A percentile compares a stretch with the other conserved stretches of the same genome.
Conservation (phyloP, 1,139 yeast genomes). For the Nakaseomyces nivariensis region DNA sequence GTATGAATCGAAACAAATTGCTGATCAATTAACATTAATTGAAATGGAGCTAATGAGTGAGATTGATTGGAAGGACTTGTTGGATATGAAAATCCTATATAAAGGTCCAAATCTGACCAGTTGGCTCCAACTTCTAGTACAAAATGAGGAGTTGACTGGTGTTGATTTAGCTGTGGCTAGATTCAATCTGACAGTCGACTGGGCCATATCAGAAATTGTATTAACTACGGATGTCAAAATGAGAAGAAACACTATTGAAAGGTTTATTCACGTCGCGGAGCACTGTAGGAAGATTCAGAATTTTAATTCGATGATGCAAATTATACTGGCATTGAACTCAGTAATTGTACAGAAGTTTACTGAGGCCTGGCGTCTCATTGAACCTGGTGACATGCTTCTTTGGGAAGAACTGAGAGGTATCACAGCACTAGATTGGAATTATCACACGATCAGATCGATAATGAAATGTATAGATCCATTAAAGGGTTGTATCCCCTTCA, state of each 20-base stretch:
- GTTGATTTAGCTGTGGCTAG: slow-evolving; percentile 78
- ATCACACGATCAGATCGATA: slow-evolving; percentile 52
- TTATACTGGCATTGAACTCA: slow-evolving; percentile 73
- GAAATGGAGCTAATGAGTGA: slow-evolving; percentile 78
- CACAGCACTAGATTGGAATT: slow-evolving; percentile 57
- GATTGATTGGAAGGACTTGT: slow-evolving; percentile 84
- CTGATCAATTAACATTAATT: slow-evolving; percentile 74
- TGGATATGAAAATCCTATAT: slow-evolving; percentile 67
- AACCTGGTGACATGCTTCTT: slow-evolving; percentile 46
- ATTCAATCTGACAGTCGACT: slow-evolving; percentile 79
- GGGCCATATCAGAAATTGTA: slow-evolving; percentile 84
- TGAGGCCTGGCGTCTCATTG: slow-evolving; percentile 65
- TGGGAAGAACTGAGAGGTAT: slow-evolving; percentile 56
- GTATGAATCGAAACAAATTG: slow-evolving; percentile 53
- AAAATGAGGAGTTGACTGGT: slow-evolving; percentile 54
- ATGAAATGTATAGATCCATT: slow-evolving; percentile 56
- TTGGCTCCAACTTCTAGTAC: slow-evolving; percentile 72
- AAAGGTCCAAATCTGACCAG: slow-evolving; percentile 64
- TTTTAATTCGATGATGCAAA: slow-evolving; percentile 79
- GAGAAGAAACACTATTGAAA: slow-evolving; percentile 57
- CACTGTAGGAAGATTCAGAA: slow-evolving; percentile 66
- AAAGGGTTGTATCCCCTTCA: slow-evolving; percentile 80
- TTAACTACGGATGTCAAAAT: slow-evolving; percentile 52
- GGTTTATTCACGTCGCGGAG: slow-evolving; percentile 80
- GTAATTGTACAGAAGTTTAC: slow-evolving; percentile 50